These are phyloP conservation scores for Amanita brunnescens DNA, from an alignment of 768 basidiomycete genomes.

Conservation along the genomic window DNA sequence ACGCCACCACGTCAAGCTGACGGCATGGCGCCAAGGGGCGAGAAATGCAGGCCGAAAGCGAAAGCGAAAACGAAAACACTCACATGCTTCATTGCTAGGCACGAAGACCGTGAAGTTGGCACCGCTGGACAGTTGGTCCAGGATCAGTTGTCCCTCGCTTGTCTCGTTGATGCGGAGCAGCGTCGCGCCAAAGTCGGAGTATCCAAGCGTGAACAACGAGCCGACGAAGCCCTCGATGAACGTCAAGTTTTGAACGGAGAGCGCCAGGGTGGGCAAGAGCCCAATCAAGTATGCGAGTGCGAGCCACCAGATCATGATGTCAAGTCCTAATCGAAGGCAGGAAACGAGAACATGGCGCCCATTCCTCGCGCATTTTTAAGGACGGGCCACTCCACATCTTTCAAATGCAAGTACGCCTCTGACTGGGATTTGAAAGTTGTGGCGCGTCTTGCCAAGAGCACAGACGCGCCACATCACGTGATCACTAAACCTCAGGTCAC, in stretches of 20 bases:
- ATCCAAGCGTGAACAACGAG: slow-evolving; percentile 29
- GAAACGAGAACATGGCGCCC: too few relatives aligned
- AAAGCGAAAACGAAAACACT: slow-evolving; percentile 16
- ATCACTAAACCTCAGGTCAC: neutral
- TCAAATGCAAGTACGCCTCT: too few relatives aligned
- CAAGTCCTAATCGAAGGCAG: neutral
- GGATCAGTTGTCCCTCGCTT: slow-evolving; percentile 31
- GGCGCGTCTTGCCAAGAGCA: neutral
- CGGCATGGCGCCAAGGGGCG: too few relatives aligned
- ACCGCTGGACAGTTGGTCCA: slow-evolving; percentile 33
- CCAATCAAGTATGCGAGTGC: slow-evolving; percentile 10
- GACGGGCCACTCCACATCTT: too few relatives aligned
- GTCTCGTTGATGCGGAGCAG: slow-evolving; percentile 35
- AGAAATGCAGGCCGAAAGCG: too few relatives aligned
- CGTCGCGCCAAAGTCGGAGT: slow-evolving; percentile 32
- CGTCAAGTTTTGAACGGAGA: slow-evolving; percentile 8
- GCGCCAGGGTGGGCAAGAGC: slow-evolving; percentile 9
- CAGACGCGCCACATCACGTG: slow-evolving; percentile 6
- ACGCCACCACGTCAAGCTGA: too few relatives aligned
- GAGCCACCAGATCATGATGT: neutral
- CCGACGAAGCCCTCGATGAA: slow-evolving; percentile 24
- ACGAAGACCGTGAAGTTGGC: slow-evolving; percentile 44
- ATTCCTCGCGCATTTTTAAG: too few relatives aligned
- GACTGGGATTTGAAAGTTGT: too few relatives aligned
- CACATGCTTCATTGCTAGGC: slow-evolving; percentile 48